Base-by-base conservation (phyloP, 2,329 filamentous ascomycete species). In the Fusarium chuoi region DNA sequence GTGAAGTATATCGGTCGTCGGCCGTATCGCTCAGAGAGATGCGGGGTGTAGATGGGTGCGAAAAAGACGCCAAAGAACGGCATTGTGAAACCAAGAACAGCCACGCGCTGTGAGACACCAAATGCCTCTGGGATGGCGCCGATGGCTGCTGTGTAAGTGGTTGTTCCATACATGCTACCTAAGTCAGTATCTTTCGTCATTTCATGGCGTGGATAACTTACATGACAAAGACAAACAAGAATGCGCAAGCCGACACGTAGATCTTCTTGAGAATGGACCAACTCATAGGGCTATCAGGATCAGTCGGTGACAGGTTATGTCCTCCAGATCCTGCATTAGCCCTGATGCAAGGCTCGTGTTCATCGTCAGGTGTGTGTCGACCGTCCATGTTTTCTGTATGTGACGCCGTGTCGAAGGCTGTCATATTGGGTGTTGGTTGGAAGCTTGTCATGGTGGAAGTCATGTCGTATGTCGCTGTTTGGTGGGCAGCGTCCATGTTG, bases 31-130 rank as follows among this genome's bases (percentile, higher is more conserved):
- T 61, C 57, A 10, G 57, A 26, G 22, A 61, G 48, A 15, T 61
- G 57, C 3, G 57, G 57, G n/a, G 57, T 61, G 22, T 61, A 61
- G 7, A 61, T 26, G 4, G 57, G 57, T 7, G 57, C 57, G 7
- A 61, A 61, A 20, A 61, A 61, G 0, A 61, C 57, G 18, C 57
- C 57, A 42, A 61, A 61, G 46, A 61, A 61, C 3, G 57, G 57
- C 46, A 61, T 26, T 1, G 57, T 26, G 11, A 55, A 61, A 4
- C 46, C 57, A 11, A 61, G 46, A 11, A 55, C 28, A 3, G 46
- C 46, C 4, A 61, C 44, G 4, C 46, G 57, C 28, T 55, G 36
- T 14, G 57, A 55, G 17, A 55, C 57, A 3, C 57, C 57, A 7
- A 55, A 61, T 22, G 46, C 57, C 11, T 24, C n/a, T 14, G 57